phyloP scores from a whole-genome alignment of 495 filamentous ascomycete genomes.

The Neurospora pannonica region DNA sequence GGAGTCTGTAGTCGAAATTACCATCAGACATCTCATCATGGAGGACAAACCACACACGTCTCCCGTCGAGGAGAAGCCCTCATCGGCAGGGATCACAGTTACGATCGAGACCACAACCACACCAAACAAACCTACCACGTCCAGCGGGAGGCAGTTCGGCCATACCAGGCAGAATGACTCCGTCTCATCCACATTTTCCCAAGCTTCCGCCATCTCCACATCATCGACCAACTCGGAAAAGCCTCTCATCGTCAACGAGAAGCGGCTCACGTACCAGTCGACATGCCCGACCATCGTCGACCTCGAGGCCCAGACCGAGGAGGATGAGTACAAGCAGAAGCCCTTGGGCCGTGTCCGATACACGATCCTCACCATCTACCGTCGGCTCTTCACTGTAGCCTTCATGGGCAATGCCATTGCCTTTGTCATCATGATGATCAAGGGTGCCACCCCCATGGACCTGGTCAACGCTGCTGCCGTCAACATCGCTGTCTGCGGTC shows the following conservation, averaged over 20 bases:
- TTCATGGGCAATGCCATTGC: conserved; percentile 24
- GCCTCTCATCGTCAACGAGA: conserved; percentile 3
- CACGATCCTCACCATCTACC: conserved; percentile 22
- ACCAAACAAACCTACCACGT: neutral
- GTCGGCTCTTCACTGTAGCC: conserved; percentile 22
- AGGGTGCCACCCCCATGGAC: conserved; percentile 13
- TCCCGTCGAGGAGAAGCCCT: neutral
- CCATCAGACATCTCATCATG: neutral
- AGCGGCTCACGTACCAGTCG: neutral
- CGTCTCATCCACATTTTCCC: neutral
- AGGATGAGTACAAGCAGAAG: conserved; percentile 12
- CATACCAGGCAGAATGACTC: neutral
- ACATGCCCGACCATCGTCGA: conserved; percentile 3
- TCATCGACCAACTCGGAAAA: neutral
- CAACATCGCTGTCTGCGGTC: conserved; percentile 38
- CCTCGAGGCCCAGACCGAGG: conserved; percentile 12
- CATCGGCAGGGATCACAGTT: neutral
- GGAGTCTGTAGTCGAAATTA: neutral
- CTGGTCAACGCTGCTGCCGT: conserved; percentile 30
- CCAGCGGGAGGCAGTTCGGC: neutral
- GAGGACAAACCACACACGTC: neutral
- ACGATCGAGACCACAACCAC: neutral
- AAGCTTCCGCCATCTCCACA: neutral
- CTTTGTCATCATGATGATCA: conserved; percentile 19
- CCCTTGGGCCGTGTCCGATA: conserved; percentile 20